These are phyloP conservation scores for Proliferodiscus dingleyae DNA, from an alignment of 2,329 filamentous ascomycete species.

Conservation along the genomic window DNA sequence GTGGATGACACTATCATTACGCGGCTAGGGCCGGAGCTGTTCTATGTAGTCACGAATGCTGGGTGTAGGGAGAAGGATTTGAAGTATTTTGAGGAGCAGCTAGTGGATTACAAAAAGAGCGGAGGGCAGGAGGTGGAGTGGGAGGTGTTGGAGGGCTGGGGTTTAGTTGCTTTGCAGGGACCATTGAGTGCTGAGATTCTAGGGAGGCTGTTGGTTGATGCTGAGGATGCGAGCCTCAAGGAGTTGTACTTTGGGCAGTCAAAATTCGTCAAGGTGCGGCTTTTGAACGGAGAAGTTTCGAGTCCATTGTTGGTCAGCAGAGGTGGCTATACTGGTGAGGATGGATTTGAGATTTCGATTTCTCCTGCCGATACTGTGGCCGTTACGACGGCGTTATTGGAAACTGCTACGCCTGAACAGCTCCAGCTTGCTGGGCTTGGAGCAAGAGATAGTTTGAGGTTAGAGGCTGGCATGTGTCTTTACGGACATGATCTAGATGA, in stretches of 20 bases:
- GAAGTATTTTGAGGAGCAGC: constrained; percentile 66
- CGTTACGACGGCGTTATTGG: constrained; percentile 56
- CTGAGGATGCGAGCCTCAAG: constrained; percentile 49
- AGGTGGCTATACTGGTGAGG: constrained; percentile 94
- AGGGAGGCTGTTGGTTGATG: constrained; percentile 52
- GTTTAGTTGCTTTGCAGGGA: constrained; percentile 85
- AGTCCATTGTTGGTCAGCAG: constrained; percentile 69
- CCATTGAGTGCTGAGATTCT: constrained; percentile 71
- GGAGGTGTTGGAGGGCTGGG: constrained; percentile 66
- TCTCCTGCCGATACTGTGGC: constrained; percentile 58
- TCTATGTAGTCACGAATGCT: constrained; percentile 95
- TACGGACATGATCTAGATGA: constrained; percentile 98
- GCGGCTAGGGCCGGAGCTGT: constrained; percentile 65
- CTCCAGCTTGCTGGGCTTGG: constrained; percentile 83
- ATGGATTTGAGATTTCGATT: constrained; percentile 95
- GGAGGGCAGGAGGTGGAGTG: constrained; percentile 58
- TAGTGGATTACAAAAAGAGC: constrained; percentile 54
- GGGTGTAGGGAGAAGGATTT: constrained; percentile 87
- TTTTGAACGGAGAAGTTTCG: constrained; percentile 46
- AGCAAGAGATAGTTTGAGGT: constrained; percentile 82
- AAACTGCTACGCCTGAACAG: constrained; percentile 50
- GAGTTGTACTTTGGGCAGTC: constrained; percentile 79
- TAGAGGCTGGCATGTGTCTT: constrained; percentile 98
- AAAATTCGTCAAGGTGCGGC: constrained; percentile 58
- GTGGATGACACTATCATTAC: constrained; percentile 93